Conservation (phyloP, 129 eudicot species). For the Cynara cardunculus region DNA sequence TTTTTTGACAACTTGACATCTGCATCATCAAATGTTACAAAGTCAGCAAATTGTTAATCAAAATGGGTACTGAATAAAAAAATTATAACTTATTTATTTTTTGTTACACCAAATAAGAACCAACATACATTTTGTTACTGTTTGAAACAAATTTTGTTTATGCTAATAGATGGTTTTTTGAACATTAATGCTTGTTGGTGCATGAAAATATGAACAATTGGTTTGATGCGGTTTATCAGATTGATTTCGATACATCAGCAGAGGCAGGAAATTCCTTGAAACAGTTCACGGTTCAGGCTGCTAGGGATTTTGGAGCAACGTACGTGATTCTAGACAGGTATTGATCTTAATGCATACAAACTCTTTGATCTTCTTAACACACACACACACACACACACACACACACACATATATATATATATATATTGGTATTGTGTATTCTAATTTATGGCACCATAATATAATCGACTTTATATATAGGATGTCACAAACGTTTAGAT, state of each 20-base stretch:
- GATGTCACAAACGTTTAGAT: not conserved
- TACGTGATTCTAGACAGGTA: conserved; percentile 45
- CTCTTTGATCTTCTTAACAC: not conserved
- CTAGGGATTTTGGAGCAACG: conserved; percentile 40
- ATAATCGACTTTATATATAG: too few species aligned
- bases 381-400: too few species aligned
- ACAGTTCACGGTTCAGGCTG: conserved; percentile 40
- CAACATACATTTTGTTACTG: not conserved
- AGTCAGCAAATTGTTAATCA: not conserved
- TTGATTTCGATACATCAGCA: conserved; percentile 36
- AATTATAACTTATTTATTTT: not conserved
- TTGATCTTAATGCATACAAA: not conserved
- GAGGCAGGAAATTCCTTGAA: conserved; percentile 38
- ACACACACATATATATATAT: too few species aligned
- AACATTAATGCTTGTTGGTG: not conserved
- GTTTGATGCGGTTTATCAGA: conserved; percentile 15
- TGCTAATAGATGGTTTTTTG: not conserved
- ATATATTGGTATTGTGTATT: too few species aligned
- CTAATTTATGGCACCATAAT: too few species aligned
- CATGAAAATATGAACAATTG: not conserved
- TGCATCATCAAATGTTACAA: not conserved
- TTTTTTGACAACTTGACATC: too few species aligned
- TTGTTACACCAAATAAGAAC: not conserved
- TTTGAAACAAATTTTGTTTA: not conserved
- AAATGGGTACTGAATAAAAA: not conserved